Base-by-base conservation (phyloP, 257 asterid species). In the Mitragyna speciosa region DNA sequence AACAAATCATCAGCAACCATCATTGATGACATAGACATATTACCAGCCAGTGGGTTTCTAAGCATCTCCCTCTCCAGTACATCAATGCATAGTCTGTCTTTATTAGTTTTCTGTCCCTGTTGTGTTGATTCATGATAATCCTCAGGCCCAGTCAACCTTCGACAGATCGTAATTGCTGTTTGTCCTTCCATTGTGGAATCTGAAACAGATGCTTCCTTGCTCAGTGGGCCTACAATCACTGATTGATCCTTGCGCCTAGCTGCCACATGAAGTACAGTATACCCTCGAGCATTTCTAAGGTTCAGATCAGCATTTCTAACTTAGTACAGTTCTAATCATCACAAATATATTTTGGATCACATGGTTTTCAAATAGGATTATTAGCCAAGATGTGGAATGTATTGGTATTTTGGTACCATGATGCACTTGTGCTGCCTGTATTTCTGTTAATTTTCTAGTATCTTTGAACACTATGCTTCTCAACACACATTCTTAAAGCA, bases 191-290 rank as follows among this genome's bases (percentile, higher is more conserved):
- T n/a, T 1, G 98, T 88, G 26, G 86, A 70, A 43, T 90, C 94
- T 2, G 86, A 89, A 24, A 93, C 92, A 0, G 83, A 82, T 0
- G 98, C 95, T 63, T 96, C 95, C 56, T 86, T 80, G 77, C 65
- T 76, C 68, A 95, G 81, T 70, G 93, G 84, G 63, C 87, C 87
- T 2, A 93, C 85, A 30, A 95, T 78, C 17, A 95, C 73, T 1
- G 85, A 85, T 1, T 91, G 93, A 68, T 95, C 96, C 92, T 89
- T 93, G 11, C 98, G 92, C 83, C 97, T 86, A 7, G 98, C 98
- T 3, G 98, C 98, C n/a, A 95, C 80, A 76, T 95, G 98, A 28
- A 95, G 97, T 7, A 88, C 94, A 1, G 97, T 91, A 73, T 90
- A 79, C 75, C 97, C 98, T 45, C 95, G 85, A 1, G 89, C 76